Evolutionary conservation across 306 rosid genomes (phyloP).

Genomic region (Ormosia semicastrata): DNA sequence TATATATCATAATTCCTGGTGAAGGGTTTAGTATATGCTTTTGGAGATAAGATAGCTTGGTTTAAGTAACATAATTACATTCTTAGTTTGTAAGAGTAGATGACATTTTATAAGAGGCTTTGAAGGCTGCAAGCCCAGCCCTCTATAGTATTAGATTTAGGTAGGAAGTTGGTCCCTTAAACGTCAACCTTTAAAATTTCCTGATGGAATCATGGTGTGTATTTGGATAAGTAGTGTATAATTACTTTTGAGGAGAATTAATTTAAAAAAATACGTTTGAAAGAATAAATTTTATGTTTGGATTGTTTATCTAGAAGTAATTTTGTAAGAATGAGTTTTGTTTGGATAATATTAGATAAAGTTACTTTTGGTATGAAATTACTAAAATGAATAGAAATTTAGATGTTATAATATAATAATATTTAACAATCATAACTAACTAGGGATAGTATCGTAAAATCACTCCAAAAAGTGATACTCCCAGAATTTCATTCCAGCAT

Average conservation of each 20-base stretch:
- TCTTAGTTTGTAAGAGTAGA: not conserved
- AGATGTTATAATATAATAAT: not conserved
- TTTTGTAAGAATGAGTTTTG: too few species aligned
- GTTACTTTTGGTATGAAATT: not conserved
- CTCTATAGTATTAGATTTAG: not conserved
- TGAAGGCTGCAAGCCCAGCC: not conserved
- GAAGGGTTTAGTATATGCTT: not conserved
- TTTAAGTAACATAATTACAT: not conserved
- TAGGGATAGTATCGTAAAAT: not conserved
- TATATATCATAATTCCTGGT: not conserved
- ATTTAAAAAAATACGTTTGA: too few species aligned
- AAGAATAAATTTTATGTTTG: too few species aligned
- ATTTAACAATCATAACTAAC: not conserved
- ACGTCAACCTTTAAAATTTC: not conserved
- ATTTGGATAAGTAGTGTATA: not conserved
- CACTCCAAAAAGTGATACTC: not conserved
- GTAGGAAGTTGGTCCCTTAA: not conserved
- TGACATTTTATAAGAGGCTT: not conserved
- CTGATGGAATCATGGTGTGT: not conserved
- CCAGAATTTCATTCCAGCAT: not conserved
- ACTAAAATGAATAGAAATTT: not conserved
- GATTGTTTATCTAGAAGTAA: too few species aligned
- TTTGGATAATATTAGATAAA: too few species aligned
- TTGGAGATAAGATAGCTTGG: not conserved
- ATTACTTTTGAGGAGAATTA: too few species aligned